A percentile compares a stretch with the other conserved stretches of the same genome.
These are phyloP conservation scores for Backusella westeae DNA, from an alignment of 192 early-diverging fungal species.

Conservation along the genomic window DNA sequence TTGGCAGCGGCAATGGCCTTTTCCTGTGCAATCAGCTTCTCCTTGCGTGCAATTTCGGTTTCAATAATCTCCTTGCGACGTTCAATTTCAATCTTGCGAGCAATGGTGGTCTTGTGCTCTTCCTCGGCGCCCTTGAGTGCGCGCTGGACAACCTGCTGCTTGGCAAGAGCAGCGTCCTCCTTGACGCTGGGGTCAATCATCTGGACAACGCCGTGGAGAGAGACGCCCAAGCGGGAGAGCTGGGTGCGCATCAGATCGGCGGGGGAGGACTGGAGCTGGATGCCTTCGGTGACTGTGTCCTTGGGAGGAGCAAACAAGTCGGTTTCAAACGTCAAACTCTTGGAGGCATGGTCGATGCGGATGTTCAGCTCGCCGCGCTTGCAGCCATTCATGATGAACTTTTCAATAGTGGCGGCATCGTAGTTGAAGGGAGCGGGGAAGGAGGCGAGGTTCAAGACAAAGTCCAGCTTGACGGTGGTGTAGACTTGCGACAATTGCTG, in stretches of 20 bases:
- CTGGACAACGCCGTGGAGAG: conserved; percentile 80
- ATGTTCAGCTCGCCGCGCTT: conserved; percentile 95
- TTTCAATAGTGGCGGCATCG: conserved; percentile 87
- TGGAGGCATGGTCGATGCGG: conserved; percentile 90
- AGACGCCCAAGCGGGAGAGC: conserved; percentile 81
- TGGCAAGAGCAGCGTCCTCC: conserved; percentile 62
- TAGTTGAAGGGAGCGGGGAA: conserved; percentile 88
- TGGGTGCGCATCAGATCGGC: conserved; percentile 92
- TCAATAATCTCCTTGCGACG: conserved; percentile 77
- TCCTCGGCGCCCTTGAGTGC: conserved; percentile 75
- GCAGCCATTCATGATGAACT: conserved; percentile 98
- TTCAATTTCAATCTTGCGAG: conserved; percentile 87
- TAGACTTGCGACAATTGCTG: conserved; percentile 99
- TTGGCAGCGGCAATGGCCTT: conserved; percentile 65
- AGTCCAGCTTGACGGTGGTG: conserved; percentile 94
- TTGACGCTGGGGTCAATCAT: conserved; percentile 79
- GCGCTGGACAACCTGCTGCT: conserved; percentile 62
- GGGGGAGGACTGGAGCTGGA: conserved; percentile 80
- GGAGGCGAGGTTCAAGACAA: conserved; percentile 82
- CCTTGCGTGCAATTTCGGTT: conserved; percentile 68
- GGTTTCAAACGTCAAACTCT: conserved; percentile 89
- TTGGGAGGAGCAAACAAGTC: conserved; percentile 81
- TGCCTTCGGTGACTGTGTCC: conserved; percentile 76
- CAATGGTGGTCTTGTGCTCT: conserved; percentile 76
- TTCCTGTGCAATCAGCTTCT: conserved; percentile 84